Base-by-base conservation (phyloP, 2,329 filamentous ascomycete genomes). In the Rhinocladiella mackenziei region DNA sequence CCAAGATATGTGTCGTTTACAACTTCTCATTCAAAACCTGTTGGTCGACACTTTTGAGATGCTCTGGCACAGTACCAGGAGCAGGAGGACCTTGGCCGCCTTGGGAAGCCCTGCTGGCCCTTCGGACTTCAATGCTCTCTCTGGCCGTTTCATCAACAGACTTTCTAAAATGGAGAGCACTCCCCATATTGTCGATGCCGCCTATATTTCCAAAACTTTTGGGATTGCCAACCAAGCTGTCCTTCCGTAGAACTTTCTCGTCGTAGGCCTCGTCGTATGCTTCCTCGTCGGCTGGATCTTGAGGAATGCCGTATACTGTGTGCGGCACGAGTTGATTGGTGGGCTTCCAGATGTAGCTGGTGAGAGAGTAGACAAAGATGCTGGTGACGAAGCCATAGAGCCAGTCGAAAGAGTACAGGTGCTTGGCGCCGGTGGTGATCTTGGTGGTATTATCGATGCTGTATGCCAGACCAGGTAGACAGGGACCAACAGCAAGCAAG, bases 401-500 rank as follows among this genome's bases (percentile, higher is more conserved):
- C 75, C 80, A 84, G n/a, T 81, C 79, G 57, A 84, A 80, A 18
- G 74, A 71, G 57, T 83, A 84, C 3, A 82, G 65, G 51, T 76
- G 72, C 30, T 66, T 61, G 0, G 69, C 64, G 0, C 81, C 80
- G 0, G 65, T 63, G 0, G 40, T 50, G 56, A 63, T 50, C 8
- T 14, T 30, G 2, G 48, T 35, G 1, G n/a, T 23, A 45, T 58
- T 61, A 44, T 68, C 61, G 77, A 63, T 25, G 78, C 80, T 17
- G 78, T 70, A 77, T 74, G 50, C 50, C 23, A n/a, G 80, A 33
- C 51, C 82, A 78, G 0, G 79, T 74, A 3, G 73, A 61, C 38
- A 41, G 10, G 43, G 47, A 5, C 44, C 48, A n/a, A 52, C 50
- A 15, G 40, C 50, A 11, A 42, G 35, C 10, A 48, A 26, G 30